Base-by-base conservation (phyloP, 2,329 filamentous ascomycete species). In the Scytalidium lignicola region DNA sequence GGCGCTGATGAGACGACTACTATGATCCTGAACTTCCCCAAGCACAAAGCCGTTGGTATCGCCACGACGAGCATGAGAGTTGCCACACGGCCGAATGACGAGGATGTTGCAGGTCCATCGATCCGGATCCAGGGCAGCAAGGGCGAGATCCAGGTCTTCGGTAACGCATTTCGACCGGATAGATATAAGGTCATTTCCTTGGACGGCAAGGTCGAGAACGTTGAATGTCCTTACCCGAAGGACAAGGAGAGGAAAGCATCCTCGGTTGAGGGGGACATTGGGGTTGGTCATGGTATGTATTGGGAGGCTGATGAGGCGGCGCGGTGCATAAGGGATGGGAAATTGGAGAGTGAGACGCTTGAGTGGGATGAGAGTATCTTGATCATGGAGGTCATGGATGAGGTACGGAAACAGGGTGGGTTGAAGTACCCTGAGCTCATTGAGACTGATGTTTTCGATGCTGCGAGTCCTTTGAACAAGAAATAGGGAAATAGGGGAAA, bases 311-410 rank as follows among this genome's bases (percentile, higher is more conserved):
- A 86, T 64, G 83, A 85, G 68, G 80, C 75, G 46, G 84, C 78
- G 13, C 73, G 78, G 44, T 83, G 82, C 52, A 59, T 87, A 44
- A 70, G 78, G 50, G 82, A 85, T 64, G 81, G 82, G 6, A 76
- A 78, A 61, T 69, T 80, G 53, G 78, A 87, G 66, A 82, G 83
- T 52, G 74, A 78, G 53, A 70, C 69, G 2, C 66, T 85, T 64
- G 71, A 72, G 19, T 74, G 75, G 71, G 74, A 78, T 49, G 85
- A 88, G 71, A 85, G 80, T 58, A 67, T 86, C 47, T 69, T 80
- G 18, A 83, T 88, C 49, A 87, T 88, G 83, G 79, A 83, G 64
- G 74, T 79, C 2, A 86, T 87, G 83, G 84, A 88, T 70, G 78
- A 85, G 67, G 79, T 83, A 12, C 73, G 83, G 59, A 76, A 70